Evolutionary conservation across 257 asterid genomes (phyloP), one percentile per base, ranked within the genome.

Genomic region (Ligustrum vulgare): DNA sequence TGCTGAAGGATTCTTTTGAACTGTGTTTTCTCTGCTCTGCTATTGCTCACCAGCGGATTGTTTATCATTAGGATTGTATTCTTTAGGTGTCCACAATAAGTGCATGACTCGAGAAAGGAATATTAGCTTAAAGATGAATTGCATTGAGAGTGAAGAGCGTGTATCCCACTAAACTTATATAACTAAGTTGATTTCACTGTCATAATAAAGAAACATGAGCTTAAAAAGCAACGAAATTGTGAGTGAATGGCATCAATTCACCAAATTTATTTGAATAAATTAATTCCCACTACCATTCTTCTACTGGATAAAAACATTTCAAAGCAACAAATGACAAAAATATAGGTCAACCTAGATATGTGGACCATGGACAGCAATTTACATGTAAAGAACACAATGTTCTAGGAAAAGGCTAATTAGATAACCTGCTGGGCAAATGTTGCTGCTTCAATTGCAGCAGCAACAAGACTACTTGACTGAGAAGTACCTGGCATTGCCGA

Each of bases 401-500:
- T 28, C 31, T 28, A 28, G 31, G 31, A 28, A 28, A 28, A 28
- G 31, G 31, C 31, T 28, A 28, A 28, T 0, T 28, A 28, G 31
- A 28, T 0, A 28, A 28, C 31, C 31, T 28, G 31, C 31, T 28
- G 31, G 31, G 31, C 31, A 28, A 28, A 28, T 28, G 31, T 28
- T 28, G 31, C 31, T 28, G 31, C 31, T 28, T 28, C 31, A 28
- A 28, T 28, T 28, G 31, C 31, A 28, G 1, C n/a, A n/a, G n/a
- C n/a, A n/a, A n/a, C n/a, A n/a, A n/a, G n/a, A n/a, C n/a, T n/a
- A n/a, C n/a, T n/a, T n/a, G 31, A 90, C 82, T 94, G 98, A 74
- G 96, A 87, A 79, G 92, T 81, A 78, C 94, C 97, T n/a, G 94
- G 75, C 56, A 79, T 84, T 74, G 90, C 84, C 62, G 96, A 86